A percentile compares a stretch with the other conserved stretches of the same genome.
Evolutionary conservation across 768 basidiomycete genomes (phyloP).

Genomic region (Pisolithus tinctorius): DNA sequence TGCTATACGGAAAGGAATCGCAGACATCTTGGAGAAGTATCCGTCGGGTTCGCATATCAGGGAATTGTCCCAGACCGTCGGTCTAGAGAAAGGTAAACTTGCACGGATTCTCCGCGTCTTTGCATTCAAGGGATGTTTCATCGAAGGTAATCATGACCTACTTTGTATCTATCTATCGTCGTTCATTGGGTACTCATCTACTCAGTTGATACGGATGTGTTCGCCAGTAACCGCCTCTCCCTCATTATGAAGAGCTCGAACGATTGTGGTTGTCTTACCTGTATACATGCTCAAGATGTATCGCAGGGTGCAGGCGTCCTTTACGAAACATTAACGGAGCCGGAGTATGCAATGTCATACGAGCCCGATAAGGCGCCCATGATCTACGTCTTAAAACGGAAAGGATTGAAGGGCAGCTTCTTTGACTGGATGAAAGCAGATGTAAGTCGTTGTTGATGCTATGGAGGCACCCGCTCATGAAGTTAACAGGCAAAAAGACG

Average conservation of each 20-base stretch:
- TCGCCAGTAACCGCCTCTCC: constrained; percentile 31
- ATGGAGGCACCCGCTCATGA: no score
- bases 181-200: background rate
- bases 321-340: constrained; percentile 20
- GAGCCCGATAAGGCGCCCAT: constrained; percentile 17
- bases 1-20: background rate
- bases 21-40: constrained; percentile 10
- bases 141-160: constrained; percentile 19
- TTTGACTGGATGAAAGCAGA: constrained; percentile 20
- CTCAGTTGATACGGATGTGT: constrained; percentile 20
- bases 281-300: constrained; percentile 6
- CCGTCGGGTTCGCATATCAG: constrained; percentile 26
- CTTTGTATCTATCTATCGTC: background rate
- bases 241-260: constrained; percentile 15
- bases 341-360: constrained; percentile 18
- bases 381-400: constrained; percentile 13
- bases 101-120: constrained; percentile 24
- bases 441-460: constrained; percentile 6
- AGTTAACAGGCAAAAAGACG: no score
- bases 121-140: constrained; percentile 23
- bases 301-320: constrained; percentile 11
- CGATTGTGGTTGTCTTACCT: constrained; percentile 5
- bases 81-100: constrained; percentile 22
- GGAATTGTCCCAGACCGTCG: constrained; percentile 17
- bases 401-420: constrained; percentile 10